phyloP scores from a whole-genome alignment of 768 basidiomycete genomes.

The Mrakia gelida region DNA sequence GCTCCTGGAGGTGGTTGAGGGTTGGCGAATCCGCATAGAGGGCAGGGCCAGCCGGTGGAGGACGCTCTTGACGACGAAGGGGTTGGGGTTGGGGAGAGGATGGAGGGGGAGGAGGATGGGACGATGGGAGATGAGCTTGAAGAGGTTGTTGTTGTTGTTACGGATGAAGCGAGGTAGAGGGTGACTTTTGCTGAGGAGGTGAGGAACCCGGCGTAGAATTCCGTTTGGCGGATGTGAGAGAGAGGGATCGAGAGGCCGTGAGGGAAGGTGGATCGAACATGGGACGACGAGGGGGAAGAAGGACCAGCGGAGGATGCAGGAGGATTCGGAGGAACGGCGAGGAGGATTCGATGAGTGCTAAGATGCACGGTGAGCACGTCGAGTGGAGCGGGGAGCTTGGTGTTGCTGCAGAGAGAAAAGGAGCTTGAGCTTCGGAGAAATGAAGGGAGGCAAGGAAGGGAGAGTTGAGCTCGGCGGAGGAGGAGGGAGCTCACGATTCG shows the following conservation, averaged over 20 bases:
- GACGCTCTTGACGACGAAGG: background rate
- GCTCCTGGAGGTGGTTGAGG: conserved; percentile 21
- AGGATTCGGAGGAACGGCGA: background rate
- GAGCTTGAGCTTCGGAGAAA: background rate
- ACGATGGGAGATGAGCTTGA: conserved; percentile 19
- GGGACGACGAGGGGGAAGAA: conserved; percentile 16
- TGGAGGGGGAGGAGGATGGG: background rate
- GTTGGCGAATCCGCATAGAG: conserved; percentile 30
- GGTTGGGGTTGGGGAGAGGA: background rate
- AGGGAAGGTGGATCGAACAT: conserved; percentile 51
- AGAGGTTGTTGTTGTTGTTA: background rate
- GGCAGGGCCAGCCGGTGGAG: conserved; percentile 20
- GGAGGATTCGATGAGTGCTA: conserved; percentile 29
- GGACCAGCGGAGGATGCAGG: background rate
- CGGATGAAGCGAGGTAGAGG: conserved; percentile 52
- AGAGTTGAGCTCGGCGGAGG: background rate
- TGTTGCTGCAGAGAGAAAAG: conserved; percentile 15
- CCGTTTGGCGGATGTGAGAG: conserved; percentile 63
- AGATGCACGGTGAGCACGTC: conserved; percentile 20
- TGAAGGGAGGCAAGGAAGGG: background rate
- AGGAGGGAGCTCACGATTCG: conserved; percentile 4
- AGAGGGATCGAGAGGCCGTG: conserved; percentile 57
- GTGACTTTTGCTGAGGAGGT: conserved; percentile 86
- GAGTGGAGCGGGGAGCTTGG: conserved; percentile 28
- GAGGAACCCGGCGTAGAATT: conserved; percentile 85